Base-by-base conservation (phyloP, 176 grass and related monocot genomes). In the Aegilops tauschii region DNA sequence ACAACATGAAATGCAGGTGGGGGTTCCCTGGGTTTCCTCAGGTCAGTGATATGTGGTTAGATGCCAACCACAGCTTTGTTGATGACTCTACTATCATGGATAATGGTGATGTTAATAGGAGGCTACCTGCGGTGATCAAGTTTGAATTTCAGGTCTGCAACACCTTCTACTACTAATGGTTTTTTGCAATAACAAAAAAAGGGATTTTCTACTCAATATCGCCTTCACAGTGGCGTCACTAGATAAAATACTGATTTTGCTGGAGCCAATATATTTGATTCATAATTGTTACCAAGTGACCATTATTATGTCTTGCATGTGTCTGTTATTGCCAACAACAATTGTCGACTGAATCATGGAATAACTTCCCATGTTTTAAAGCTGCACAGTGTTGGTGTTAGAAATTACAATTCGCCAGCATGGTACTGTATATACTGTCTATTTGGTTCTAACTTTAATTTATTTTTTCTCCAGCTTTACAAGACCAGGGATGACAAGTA, bases 1-100 rank as follows among this genome's bases (percentile, higher is more conserved):
- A 96, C 82, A 99, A 99, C 80, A 92, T 99, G 94, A 99, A 99
- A 79, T 99, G 97, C 83, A 95, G 82, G 86, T 94, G 23, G 23
- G 23, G 87, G 89, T 77, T 59, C 29, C 84, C 77, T 28, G 88
- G 73, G 49, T 83, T 80, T 82, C 50, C 91, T 87, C 80, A 79
- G 70, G 85, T 56, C 39, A 30, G 87, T 82, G 87, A 88, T 56
- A 89, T 90, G 73, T 65, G 85, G 47, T 50, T 50, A 72, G 83
- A 89, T 89, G 65, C 64, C 11, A 87, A 85, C 81, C 78, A 84
- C 85, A 91, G 50, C 76, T 94, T 94, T 82, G 44, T 85, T 86
- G 82, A 82, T 88, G 92, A 89, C 44, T 85, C 92, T 72, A 75
- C 56, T 44, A 83, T 92, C 58, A 86, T 92, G 76, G 92, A 95